Evolutionary conservation across 148 eudicot species (phyloP), one percentile per base, ranked within the genome.

Genomic region (Hydrangea macrophylla): DNA sequence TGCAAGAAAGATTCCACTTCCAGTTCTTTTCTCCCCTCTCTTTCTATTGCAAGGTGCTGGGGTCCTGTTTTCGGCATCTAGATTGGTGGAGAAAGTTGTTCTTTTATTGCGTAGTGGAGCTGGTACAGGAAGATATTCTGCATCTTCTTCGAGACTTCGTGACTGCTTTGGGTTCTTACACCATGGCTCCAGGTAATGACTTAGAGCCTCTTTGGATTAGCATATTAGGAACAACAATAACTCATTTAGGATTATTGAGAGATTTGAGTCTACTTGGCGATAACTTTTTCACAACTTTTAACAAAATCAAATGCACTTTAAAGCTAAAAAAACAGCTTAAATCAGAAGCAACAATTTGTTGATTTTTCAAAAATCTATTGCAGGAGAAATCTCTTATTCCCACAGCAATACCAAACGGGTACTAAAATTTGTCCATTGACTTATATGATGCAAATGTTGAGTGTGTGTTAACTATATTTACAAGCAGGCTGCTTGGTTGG

Each of bases 401-500:
- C n/a, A n/a, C n/a, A n/a, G n/a, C n/a, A n/a, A n/a, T n/a, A n/a
- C n/a, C n/a, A n/a, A 24, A 17, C 22, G 27, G 28, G 12, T 51
- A 62, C 11, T 30, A 25, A 48, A 37, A 27, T 26, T 30, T 67
- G 59, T 66, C 6, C 50, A 37, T 24, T 68, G 57, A 17, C 44
- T 55, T 18, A 20, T 7, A 23, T 15, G 18, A 39, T 58, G 9
- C 10, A 40, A 36, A 9, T 33, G 35, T 25, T 2, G 15, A 62
- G 55, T 1, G 28, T 55, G 22, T n/a, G 51, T 27, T 71, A 26
- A 60, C 15, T 24, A 60, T 57, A 44, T 54, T 53, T 76, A 10
- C 37, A 66, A 32, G 13, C 67, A 93, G 98, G 85, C 84, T 93
- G 58, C 89, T 93, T 50, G 98, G 96, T 44, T 93, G 98, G 98